Conservation (phyloP, 192 early-diverging fungal genomes). For the Backusella australiensis region DNA sequence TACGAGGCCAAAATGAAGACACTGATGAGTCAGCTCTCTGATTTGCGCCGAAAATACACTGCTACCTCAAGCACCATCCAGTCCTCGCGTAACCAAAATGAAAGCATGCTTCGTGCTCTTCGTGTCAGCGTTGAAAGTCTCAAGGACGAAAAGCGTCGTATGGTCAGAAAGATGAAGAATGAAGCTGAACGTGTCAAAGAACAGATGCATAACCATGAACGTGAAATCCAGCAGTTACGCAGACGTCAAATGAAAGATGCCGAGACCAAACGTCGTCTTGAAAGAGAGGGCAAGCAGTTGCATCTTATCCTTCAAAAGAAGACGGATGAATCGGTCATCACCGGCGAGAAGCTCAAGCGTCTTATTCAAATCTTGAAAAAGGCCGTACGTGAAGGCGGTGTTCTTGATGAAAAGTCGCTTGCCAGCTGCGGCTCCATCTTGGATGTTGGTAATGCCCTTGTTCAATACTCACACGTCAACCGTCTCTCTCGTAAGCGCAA, state of each 20-base stretch:
- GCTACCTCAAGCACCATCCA: constrained; percentile 49
- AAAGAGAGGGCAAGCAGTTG: constrained; percentile 49
- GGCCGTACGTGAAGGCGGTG: constrained; percentile 26
- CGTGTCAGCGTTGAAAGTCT: constrained; percentile 65
- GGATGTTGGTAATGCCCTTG: constrained; percentile 14
- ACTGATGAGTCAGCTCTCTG: constrained; percentile 47
- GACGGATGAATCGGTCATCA: constrained; percentile 46
- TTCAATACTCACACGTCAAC: constrained; percentile 21
- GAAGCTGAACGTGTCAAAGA: constrained; percentile 62
- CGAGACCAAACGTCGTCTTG: constrained; percentile 46
- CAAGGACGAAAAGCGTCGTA: constrained; percentile 70
- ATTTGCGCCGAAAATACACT: constrained; percentile 52
- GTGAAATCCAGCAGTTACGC: constrained; percentile 57
- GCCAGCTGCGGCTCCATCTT: constrained; percentile 28
- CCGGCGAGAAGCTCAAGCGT: constrained; percentile 37
- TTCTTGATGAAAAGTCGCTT: constrained; percentile 21
- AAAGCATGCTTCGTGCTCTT: constrained; percentile 60
- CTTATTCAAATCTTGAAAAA: constrained; percentile 49
- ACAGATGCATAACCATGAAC: constrained; percentile 49
- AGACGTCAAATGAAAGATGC: constrained; percentile 46
- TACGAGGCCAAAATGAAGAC: constrained; percentile 60
- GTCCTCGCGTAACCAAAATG: constrained; percentile 49
- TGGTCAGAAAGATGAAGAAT: constrained; percentile 72
- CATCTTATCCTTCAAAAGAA: constrained; percentile 53
- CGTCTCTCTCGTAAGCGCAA: constrained; percentile 1